Base-by-base conservation (phyloP, 495 filamentous ascomycete genomes). In the Neurospora intermedia region DNA sequence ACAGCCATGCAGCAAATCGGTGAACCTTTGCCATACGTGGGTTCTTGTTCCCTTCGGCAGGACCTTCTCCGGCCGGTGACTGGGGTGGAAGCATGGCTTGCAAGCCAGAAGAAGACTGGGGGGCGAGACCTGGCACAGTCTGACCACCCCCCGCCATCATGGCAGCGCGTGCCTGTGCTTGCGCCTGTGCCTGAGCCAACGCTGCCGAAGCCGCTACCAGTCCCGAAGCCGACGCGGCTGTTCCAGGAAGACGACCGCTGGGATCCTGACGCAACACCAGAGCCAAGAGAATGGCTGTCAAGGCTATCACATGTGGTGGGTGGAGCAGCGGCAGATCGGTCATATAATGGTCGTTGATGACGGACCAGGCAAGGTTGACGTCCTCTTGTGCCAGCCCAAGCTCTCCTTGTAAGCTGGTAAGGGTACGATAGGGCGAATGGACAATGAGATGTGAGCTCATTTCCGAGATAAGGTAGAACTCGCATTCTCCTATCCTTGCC, bases 331-430 rank as follows among this genome's bases (percentile, higher is more conserved):
- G 93, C 38, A 98, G 85, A 79, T 98, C 96, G 7, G 96, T 98
- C 81, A 97, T 88, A 81, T 96, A 98, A 77, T 94, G 93, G 80
- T 99, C 96, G 82, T 98, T 98, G 83, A 99, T 93, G 74, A 98
- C 89, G 6, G 89, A 92, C 88, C 91, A 93, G 46, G 94, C 92
- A 18, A 95, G 87, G 62, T 87, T 86, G 59, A 86, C 84, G 78
- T 99, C 96, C 72, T 98, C 96, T 69, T 87, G 87, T 69, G 86
- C 89, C 23, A 99, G 86, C 31, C 82, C 81, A 72, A 98, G 88
- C 35, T 89, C 87, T 69, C 82, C 80, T 76, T 93, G 91, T 41
- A 98, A 86, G 69, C 90, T 88, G 42, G 88, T 88, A 71, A 99
- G 85, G 66, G 90, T 95, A 69, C 95, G 93, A 81, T 99, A 99